Evolutionary conservation across 2,329 filamentous ascomycete species (phyloP).

Genomic region (Talaromyces islandicus): DNA sequence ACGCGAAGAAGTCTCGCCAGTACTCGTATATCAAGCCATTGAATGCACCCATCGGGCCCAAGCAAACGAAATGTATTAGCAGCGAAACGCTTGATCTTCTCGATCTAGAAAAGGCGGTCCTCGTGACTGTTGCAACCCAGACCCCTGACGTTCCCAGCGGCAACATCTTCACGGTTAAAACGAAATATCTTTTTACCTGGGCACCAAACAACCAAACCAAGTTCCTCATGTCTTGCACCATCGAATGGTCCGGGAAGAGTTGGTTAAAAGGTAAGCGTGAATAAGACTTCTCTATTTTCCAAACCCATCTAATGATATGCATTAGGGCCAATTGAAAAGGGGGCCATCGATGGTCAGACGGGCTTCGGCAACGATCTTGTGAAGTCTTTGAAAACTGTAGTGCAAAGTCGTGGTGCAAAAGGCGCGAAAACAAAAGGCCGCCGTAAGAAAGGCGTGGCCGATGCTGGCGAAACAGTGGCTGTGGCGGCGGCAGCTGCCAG

Average conservation of each 20-base stretch:
- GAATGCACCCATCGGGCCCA: slow-evolving; percentile 76
- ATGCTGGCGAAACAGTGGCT: slow-evolving; percentile 25
- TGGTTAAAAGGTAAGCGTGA: slow-evolving; percentile 77
- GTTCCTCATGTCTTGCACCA: slow-evolving; percentile 78
- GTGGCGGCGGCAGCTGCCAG: slow-evolving; percentile 41
- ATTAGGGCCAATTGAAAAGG: slow-evolving; percentile 88
- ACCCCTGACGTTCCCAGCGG: slow-evolving; percentile 94
- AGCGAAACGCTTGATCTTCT: slow-evolving; percentile 76
- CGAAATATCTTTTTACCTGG: slow-evolving; percentile 92
- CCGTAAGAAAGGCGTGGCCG: slow-evolving; percentile 48
- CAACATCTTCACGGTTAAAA: slow-evolving; percentile 86
- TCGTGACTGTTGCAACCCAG: slow-evolving; percentile 74
- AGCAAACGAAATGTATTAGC: slow-evolving; percentile 89
- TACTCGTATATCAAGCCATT: slow-evolving; percentile 93
- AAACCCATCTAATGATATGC: slow-evolving; percentile 78
- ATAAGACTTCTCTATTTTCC: slow-evolving; percentile 74
- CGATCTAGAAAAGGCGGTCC: slow-evolving; percentile 81
- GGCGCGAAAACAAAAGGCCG: slow-evolving; percentile 53
- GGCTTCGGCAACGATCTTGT: slow-evolving; percentile 78
- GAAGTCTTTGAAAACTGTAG: slow-evolving; percentile 64
- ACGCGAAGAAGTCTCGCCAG: slow-evolving; percentile 66
- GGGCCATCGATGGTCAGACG: slow-evolving; percentile 81
- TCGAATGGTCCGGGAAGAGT: slow-evolving; percentile 97
- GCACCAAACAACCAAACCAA: slow-evolving; percentile 79
- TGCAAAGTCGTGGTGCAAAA: slow-evolving; percentile 53